Base-by-base conservation (phyloP, 345 rosid genomes). In the Corymbia maculata region DNA sequence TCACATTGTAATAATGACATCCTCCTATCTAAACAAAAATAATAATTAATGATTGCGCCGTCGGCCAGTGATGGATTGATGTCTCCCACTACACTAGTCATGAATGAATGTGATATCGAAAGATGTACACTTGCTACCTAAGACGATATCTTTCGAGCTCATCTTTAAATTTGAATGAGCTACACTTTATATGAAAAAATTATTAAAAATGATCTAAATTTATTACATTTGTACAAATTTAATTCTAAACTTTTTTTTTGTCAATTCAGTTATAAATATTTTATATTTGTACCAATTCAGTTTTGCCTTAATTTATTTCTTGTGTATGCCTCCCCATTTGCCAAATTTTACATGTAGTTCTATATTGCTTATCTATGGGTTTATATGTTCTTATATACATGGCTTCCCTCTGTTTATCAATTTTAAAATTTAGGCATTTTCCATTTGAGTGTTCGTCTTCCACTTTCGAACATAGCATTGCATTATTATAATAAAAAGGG, bases 301-400 rank as follows among this genome's bases (percentile, higher is more conserved):
- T n/a, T 55, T 55, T 55, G 3, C 61, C 61, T 55, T 21, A 55
- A 2, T 55, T 22, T 22, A 55, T 55, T 28, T 21, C 28, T 55
- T 0, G 0, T 55, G 61, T 22, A 0, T 55, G 24, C 28, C 61
- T 12, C 24, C 0, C 42, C 42, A 36, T 22, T 22, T 0, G 1
- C 12, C 12, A 55, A 55, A 22, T 55, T 55, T 55, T 12, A 55
- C 2, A 12, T 55, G 61, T 55, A 55, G 28, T 55, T 55, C 13
- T 55, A 9, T 1, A 55, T 55, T 55, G 21, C 5, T 21, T 22
- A 55, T 55, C 12, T 55, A 55, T 9, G 6, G 28, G 61, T 0
- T 4, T 22, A 55, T 55, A 0, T 55, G 24, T 6, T 21, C 61
- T 55, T 21, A 55, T 55, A 55, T 55, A 22, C 61, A 22, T 55